Evolutionary conservation across 2,329 filamentous ascomycete genomes (phyloP).

Genomic region (Chrysosporium keratinophilum): DNA sequence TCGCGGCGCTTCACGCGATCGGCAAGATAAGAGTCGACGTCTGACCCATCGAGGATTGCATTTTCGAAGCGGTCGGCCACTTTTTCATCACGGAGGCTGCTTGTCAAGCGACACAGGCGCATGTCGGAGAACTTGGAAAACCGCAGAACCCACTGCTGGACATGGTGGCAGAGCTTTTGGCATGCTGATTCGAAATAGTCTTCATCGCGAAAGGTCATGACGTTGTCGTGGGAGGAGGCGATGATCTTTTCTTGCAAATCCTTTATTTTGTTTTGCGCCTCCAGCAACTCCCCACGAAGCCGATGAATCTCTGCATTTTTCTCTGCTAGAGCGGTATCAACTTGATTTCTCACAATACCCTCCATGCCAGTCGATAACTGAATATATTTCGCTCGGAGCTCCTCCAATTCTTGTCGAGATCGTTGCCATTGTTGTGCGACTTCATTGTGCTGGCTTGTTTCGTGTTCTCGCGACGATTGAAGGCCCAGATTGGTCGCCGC

Average conservation of each 20-base stretch:
- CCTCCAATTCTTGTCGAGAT: conserved; percentile 58
- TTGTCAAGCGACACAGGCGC: conserved; percentile 70
- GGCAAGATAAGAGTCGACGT: conserved; percentile 76
- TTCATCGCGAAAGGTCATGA: conserved; percentile 72
- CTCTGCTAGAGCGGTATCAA: conserved; percentile 56
- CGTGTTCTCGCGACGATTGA: conserved; percentile 58
- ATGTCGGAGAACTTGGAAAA: conserved; percentile 98
- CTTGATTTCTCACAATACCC: conserved; percentile 50
- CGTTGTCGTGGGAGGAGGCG: conserved; percentile 53
- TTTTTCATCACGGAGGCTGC: conserved; percentile 81
- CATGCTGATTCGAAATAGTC: conserved; percentile 93
- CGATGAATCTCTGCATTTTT: conserved; percentile 76
- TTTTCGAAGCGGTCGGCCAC: conserved; percentile 91
- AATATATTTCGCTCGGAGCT: conserved; percentile 53
- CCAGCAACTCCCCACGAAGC: conserved; percentile 66
- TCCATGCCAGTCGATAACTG: conserved; percentile 55
- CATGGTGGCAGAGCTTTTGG: conserved; percentile 87
- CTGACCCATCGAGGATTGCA: conserved; percentile 82
- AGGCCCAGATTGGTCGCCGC: conserved; percentile 65
- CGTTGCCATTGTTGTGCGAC: conserved; percentile 47
- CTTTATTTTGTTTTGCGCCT: conserved; percentile 53
- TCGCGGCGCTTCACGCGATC: conserved; percentile 84
- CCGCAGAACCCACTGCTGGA: conserved; percentile 93
- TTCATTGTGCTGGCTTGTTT: conserved; percentile 52
- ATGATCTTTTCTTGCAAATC: conserved; percentile 51